Percentiles rank a stretch among this genome's conserved stretches.
Conservation (phyloP, 345 rosid genomes). For the Aquilaria malaccensis region DNA sequence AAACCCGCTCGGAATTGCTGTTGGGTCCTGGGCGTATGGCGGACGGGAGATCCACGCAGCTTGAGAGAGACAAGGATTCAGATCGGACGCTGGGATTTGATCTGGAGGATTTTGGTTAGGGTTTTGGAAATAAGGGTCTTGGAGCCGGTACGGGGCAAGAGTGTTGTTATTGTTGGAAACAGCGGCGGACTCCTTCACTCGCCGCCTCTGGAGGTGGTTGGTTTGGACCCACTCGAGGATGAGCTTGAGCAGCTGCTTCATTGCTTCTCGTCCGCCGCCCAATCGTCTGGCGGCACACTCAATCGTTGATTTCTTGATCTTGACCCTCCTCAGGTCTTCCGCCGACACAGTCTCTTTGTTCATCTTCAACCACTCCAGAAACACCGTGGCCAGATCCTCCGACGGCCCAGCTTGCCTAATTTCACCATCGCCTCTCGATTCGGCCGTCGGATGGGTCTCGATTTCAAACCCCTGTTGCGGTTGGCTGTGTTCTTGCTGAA, state of each 20-base stretch:
- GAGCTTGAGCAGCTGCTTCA: slow-evolving; percentile 87
- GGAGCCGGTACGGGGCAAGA: slow-evolving; percentile 25
- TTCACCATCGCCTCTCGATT: slow-evolving; percentile 9
- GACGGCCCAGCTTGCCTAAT: slow-evolving; percentile 15
- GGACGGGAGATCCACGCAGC: slow-evolving; percentile 41
- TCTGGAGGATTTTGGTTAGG: slow-evolving; percentile 37
- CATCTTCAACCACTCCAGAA: slow-evolving; percentile 82
- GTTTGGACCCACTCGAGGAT: slow-evolving; percentile 98
- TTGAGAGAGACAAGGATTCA: slow-evolving; percentile 36
- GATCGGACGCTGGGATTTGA: slow-evolving; percentile 31
- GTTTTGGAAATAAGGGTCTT: slow-evolving; percentile 33
- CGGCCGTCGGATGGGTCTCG: slow-evolving; percentile 18
- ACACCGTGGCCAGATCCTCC: slow-evolving; percentile 77
- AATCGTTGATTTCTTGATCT: slow-evolving; percentile 88
- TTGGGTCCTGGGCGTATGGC: slow-evolving; percentile 26
- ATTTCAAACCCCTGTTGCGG: slow-evolving; percentile 3
- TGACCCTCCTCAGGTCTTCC: slow-evolving; percentile 81
- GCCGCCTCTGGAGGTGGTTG: slow-evolving; percentile 67
- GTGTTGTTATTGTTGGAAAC: slow-evolving; percentile 7
- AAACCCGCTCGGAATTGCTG: slow-evolving; percentile 23
- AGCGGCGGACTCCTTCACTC: slow-evolving; percentile 22
- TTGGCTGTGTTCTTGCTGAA: slow-evolving; percentile 16
- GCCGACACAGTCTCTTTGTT: slow-evolving; percentile 85
- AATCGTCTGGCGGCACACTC: slow-evolving; percentile 80
- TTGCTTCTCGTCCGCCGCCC: slow-evolving; percentile 90